Conservation (phyloP, 2,329 filamentous ascomycete species). For the Corynespora cassiicola region DNA sequence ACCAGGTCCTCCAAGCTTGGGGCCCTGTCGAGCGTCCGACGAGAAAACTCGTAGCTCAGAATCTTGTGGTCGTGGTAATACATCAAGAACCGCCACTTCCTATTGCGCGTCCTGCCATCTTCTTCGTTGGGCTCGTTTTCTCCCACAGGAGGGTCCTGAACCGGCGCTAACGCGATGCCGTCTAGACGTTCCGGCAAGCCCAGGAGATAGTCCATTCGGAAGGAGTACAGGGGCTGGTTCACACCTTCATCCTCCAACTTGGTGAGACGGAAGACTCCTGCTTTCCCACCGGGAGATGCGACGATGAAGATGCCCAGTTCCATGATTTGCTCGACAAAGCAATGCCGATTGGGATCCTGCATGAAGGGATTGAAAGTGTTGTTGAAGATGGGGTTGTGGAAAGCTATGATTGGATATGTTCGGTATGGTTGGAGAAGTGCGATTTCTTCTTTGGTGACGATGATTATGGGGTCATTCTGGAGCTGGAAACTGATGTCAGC, state of each 20-base stretch:
- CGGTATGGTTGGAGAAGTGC: conserved; percentile 49
- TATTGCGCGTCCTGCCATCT: conserved; percentile 33
- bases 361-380: conserved; percentile 12
- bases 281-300: conserved; percentile 71
- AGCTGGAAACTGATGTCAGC: too few species aligned
- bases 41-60: conserved; percentile 71
- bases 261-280: conserved; percentile 68
- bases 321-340: conserved; percentile 69
- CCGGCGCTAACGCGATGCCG: conserved; percentile 66
- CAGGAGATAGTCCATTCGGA: conserved; percentile 64
- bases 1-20: conserved; percentile 28
- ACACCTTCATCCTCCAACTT: conserved; percentile 40
- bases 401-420: conserved; percentile 35
- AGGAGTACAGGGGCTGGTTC: conserved; percentile 42
- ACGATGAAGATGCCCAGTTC: conserved; percentile 73
- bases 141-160: conserved; percentile 60
- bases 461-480: too few species aligned
- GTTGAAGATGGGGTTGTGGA: conserved; percentile 44
- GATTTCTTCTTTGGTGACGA: conserved; percentile 52
- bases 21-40: conserved; percentile 14
- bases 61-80: conserved; percentile 75
- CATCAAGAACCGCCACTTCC: conserved; percentile 72
- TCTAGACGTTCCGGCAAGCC: conserved; percentile 46
- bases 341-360: conserved; percentile 59
- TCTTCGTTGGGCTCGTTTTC: conserved; percentile 17